Base-by-base conservation (phyloP, 225 moss, liverwort and hornwort genomes). In the Polytrichum commune region DNA sequence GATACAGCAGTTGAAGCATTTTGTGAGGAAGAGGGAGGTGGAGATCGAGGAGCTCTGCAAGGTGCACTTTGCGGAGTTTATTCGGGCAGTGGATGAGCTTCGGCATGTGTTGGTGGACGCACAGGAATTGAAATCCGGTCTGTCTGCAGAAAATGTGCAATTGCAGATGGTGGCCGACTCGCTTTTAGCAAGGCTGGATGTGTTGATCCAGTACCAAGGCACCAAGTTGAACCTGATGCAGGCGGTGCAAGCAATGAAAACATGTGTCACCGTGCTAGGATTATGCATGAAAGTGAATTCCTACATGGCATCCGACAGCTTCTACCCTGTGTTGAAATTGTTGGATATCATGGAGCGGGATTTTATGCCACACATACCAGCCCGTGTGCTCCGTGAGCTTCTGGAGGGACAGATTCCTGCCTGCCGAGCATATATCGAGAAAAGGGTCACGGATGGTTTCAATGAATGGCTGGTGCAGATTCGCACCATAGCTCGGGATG, bases 21-120 rank as follows among this genome's bases (percentile, higher is more conserved):
- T 96, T 23, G 92, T 88, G 68, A 96, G 88, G 69, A 93, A 86
- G 76, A 92, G 92, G 79, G 97, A 98, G 83, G 86, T 92, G 55
- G 97, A 95, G 85, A 98, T 98, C 69, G 97, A 98, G 76, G 94
- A 98, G 70, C 89, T 98, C 18, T 98, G 97, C 71, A 98, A 98
- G 84, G 78, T 92, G 77, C 95, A 98, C 74, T 98, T 94, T 60
- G 89, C 92, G 77, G 97, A 98, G 85, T 98, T 94, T 66, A 98
- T 94, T 77, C 94, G 91, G 35, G 94, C 94, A 2, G 92, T 98
- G 27, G 97, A 98, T 38, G 97, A 98, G 78, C 87, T 98, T 54
- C 75, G 92, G 65, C 91, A 91, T 61, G 97, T 98, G 63, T 86
- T 98, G n/a, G 90, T 92, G 5, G 97, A 98, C 63, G 97, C 97